Base-by-base conservation (phyloP, 2,329 filamentous ascomycete species). In the Calonectria ilicicola region DNA sequence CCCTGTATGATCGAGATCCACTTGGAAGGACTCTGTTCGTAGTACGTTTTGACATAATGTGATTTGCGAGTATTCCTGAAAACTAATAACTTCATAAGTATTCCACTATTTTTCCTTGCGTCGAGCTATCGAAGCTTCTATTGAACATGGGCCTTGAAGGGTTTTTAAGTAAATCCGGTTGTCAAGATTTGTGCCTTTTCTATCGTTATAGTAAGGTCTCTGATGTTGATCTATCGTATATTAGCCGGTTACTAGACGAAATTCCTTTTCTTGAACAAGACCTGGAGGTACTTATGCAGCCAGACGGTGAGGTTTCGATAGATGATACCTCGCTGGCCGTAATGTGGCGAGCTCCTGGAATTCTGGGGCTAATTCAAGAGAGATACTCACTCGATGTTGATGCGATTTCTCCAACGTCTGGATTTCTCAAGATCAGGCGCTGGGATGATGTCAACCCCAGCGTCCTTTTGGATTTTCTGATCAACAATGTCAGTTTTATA, bases 251-350 rank as follows among this genome's bases (percentile, higher is more conserved):
- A 19, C 26, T 69, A 14, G 44, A 32, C 8, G 46, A 35, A 5
- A 9, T 53, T 9, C 32, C 29, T 5, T 19, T 12, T 9, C n/a
- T 69, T 6, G 67, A 69, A 3, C 47, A 38, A 1, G 47, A 40
- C n/a, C 7, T 64, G 12, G 32, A 62, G 21, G n/a, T 8, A 3
- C 26, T 65, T 5, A 46, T 63, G 29, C 5, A 32, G 12, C 4
- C 23, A 2, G 38, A 35, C 44, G 6, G n/a, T 15, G 26, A n/a
- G 2, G 21, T 40, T 26, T n/a, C 32, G 8, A 15, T 35, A 19
- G 12, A 3, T 42, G 3, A 5, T 2, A 10, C 19, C n/a, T 1
- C 2, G 1, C 6, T 23, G 23, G 29, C 21, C 5, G 10, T 0
- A 17, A 5, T 69, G 1, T 70, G 60, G 49, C 5, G 6, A 7